phyloP scores from a whole-genome alignment of 495 filamentous ascomycete species.

The Collariella sp. region DNA sequence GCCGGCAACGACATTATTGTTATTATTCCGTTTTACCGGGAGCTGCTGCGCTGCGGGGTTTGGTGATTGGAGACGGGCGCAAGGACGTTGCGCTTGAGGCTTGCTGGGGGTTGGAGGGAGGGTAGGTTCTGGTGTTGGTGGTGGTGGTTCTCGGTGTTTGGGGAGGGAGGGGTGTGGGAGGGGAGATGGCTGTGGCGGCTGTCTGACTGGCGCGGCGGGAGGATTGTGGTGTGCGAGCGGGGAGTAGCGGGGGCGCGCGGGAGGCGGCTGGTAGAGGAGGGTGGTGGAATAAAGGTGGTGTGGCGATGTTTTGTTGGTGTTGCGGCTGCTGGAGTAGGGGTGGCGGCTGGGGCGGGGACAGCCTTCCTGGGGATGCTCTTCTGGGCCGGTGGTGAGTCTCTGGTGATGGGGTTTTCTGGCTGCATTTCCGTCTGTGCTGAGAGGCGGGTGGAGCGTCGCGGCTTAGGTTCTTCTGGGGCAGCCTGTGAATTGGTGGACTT shows the following conservation, averaged over 20 bases:
- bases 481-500: constrained; percentile 17
- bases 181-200: constrained; percentile 38
- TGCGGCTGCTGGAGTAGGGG: constrained; percentile 10
- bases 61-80: constrained; percentile 47
- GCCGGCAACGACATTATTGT: constrained; percentile 39
- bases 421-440: constrained; percentile 11
- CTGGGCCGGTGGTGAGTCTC: constrained; percentile 8
- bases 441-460: constrained; percentile 4
- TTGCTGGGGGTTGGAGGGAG: constrained; percentile 33
- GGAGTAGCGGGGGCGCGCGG: constrained; percentile 32
- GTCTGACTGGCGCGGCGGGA: constrained; percentile 32
- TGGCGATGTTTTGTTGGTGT: constrained; percentile 20
- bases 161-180: constrained; percentile 62
- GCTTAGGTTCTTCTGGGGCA: constrained; percentile 11
- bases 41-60: constrained; percentile 25
- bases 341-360: not conserved
- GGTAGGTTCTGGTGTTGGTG: no score
- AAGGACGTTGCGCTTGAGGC: constrained; percentile 29
- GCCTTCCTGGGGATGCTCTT: constrained; percentile 16
- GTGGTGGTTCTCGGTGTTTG: constrained; percentile 72
- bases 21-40: constrained; percentile 51
- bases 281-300: constrained; percentile 24
- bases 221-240: constrained; percentile 17
- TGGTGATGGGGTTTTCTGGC: not conserved
- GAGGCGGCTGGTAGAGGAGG: constrained; percentile 17